Base-by-base conservation (phyloP, 768 basidiomycete species). In the Nevesoporus exiguus region DNA sequence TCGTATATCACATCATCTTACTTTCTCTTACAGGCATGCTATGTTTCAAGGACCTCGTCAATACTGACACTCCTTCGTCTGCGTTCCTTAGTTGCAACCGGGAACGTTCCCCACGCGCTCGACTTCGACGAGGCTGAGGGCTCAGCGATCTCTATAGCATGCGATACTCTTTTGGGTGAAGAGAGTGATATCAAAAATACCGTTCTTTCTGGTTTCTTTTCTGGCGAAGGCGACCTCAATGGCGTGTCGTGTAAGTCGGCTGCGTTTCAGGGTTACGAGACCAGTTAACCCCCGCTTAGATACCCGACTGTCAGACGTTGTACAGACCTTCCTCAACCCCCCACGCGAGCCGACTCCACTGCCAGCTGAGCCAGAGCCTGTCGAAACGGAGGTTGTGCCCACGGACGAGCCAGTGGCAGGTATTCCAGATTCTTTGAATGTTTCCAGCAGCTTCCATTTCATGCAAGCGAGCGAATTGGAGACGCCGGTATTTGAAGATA, bases 401-500 rank as follows among this genome's bases (percentile, higher is more conserved):
- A 52, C 53, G 21, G 57, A 57, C 31, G 69, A 70, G 41, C 58
- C 67, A 29, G 74, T 79, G 34, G 70, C 74, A 46, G 78, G 73
- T 51, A 69, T 81, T 41, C 74, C 80, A 14, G 67, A 66, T 25
- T 41, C 61, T 57, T 45, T 63, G 70, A 61, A 68, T 70, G 60
- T 66, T 71, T 74, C 83, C 0, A 77, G 77, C 51, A 80, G 83
- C 70, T 86, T 90, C 77, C 82, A 80, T 63, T 93, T 92, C 69
- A 86, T 93, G 74, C 85, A 90, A 69, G 86, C 80, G 54, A 90
- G 89, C 67, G 90, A 92, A 62, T 75, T 91, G 33, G 89, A 88
- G 56, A 66, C 76, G 0, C 44, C 77, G 21, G 62, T 76, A 11
- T 79, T 81, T 31, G 83, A 84, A 52, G 74, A 80, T 21, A 75